Conservation (phyloP, 2,329 filamentous ascomycete species). For the Fusarium pseudocircinatum region DNA sequence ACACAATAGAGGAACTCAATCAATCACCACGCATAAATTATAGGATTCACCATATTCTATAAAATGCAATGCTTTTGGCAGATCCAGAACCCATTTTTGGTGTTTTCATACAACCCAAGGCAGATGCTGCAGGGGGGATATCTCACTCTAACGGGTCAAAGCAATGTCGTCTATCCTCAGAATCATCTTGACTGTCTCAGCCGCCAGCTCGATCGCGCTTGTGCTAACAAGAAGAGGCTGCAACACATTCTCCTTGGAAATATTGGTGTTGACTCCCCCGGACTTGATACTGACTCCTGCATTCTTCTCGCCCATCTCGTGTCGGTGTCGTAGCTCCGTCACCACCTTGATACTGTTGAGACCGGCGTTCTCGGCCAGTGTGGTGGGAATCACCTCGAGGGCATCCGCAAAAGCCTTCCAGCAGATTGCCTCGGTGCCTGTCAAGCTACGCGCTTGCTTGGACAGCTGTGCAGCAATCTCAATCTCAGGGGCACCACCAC, state of each 20-base stretch:
- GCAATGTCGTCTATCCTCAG: constrained; percentile 74
- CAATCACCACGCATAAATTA: constrained; percentile 8
- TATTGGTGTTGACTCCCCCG: constrained; percentile 96
- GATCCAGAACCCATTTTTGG: constrained; percentile 44
- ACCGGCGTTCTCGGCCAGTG: constrained; percentile 95
- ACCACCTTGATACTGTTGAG: constrained; percentile 99
- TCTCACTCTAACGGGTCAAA: constrained; percentile 63
- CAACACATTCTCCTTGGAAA: constrained; percentile 94
- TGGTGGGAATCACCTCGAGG: constrained; percentile 96
- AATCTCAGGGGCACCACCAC: constrained; percentile 95
- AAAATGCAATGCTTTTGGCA: constrained; percentile 35
- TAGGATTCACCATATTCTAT: constrained; percentile 15
- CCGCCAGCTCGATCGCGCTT: constrained; percentile 94
- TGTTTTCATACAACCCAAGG: constrained; percentile 51
- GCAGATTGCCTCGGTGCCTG: constrained; percentile 95
- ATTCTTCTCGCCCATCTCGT: constrained; percentile 94
- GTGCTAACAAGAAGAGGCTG: constrained; percentile 97
- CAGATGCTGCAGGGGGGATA: constrained; percentile 43
- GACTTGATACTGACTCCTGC: constrained; percentile 98
- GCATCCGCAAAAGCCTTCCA: constrained; percentile 99
- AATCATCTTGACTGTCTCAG: constrained; percentile 98
- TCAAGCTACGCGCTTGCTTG: constrained; percentile 82
- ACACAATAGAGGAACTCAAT: background rate
- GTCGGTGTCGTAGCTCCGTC: constrained; percentile 91
- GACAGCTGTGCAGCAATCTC: constrained; percentile 90